Evolutionary conservation across 768 basidiomycete species (phyloP).

Genomic region (Suillus sp.): DNA sequence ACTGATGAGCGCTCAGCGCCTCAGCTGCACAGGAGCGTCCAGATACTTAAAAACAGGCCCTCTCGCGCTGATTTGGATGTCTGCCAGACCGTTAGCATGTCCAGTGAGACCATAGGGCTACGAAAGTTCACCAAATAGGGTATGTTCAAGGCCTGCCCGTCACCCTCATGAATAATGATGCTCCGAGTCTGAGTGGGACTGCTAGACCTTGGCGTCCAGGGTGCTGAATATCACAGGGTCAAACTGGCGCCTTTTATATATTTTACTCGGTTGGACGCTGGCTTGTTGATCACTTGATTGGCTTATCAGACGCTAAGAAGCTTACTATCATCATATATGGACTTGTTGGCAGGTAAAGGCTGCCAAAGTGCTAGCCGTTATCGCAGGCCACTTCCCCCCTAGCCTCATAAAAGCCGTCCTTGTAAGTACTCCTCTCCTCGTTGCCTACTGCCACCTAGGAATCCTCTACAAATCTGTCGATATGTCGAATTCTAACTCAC

Average conservation of each 20-base stretch:
- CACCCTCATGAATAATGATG: background rate
- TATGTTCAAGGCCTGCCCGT: too few relatives aligned
- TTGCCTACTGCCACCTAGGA: background rate
- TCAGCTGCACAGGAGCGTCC: too few relatives aligned
- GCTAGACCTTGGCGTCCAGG: background rate
- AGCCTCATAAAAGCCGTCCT: constrained; percentile 20
- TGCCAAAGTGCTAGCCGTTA: background rate
- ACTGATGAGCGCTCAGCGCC: too few relatives aligned
- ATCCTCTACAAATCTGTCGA: background rate
- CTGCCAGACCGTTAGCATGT: background rate
- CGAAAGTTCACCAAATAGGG: background rate
- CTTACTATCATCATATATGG: background rate
- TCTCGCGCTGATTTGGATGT: too few relatives aligned
- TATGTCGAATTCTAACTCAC: background rate
- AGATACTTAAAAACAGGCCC: too few relatives aligned
- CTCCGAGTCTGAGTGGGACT: too few relatives aligned
- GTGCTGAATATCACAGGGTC: too few relatives aligned
- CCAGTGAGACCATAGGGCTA: background rate
- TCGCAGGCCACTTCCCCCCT: constrained; percentile 13
- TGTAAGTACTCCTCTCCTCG: background rate
- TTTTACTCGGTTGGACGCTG: background rate
- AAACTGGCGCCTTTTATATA: background rate
- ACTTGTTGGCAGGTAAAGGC: background rate
- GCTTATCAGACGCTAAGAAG: constrained; percentile 4
- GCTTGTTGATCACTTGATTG: background rate